phyloP scores from a whole-genome alignment of 345 rosid genomes.

The Physaria fendleri region DNA sequence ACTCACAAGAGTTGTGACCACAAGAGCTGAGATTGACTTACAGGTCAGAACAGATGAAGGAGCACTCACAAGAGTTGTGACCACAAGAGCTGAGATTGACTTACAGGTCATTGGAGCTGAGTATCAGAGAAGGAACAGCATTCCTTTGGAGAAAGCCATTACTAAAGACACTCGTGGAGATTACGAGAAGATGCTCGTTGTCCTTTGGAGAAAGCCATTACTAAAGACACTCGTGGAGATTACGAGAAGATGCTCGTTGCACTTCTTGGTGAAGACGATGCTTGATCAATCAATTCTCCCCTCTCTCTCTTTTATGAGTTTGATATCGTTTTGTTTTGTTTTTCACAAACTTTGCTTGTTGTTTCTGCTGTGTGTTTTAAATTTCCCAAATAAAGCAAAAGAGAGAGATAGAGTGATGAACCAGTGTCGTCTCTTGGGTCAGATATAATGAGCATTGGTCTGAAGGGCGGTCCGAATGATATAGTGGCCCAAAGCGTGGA shows the following conservation, averaged over 20 bases:
- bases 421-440: conserved; percentile 10
- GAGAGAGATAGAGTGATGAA: no score
- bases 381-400: conserved; percentile 13
- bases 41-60: no score
- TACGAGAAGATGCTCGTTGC: conserved; percentile 65
- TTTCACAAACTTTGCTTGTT: neutral
- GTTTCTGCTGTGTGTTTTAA: conserved; percentile 15
- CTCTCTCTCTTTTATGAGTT: conserved; percentile 5
- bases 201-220: conserved; percentile 46
- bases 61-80: no score
- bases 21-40: conserved; percentile 68
- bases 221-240: conserved; percentile 60
- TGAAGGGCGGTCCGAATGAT: no score
- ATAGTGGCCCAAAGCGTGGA: no score
- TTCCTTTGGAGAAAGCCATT: conserved; percentile 50
- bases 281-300: conserved; percentile 29
- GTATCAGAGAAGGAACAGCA: conserved; percentile 55
- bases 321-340: conserved; percentile 8
- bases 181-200: conserved; percentile 62
- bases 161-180: conserved; percentile 60
- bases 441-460: conserved; percentile 9
- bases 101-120: conserved; percentile 56
- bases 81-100: no score
- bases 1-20: conserved; percentile 64
- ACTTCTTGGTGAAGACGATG: conserved; percentile 48